Conservation (phyloP, 192 early-diverging fungal species). For the Entophlyctis luteolus region DNA sequence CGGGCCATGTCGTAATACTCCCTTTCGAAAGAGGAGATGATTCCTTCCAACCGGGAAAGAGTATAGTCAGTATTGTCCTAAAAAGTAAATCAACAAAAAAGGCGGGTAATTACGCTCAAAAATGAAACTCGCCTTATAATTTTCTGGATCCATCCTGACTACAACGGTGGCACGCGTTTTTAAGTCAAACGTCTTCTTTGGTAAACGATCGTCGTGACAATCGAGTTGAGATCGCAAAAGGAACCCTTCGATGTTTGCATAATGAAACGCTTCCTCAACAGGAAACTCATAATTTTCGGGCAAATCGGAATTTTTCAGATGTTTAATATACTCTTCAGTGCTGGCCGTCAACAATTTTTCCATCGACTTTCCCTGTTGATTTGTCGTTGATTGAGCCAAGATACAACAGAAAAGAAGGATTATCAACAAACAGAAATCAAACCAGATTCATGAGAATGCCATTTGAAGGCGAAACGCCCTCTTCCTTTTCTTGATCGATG, state of each 20-base stretch:
- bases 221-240: conserved; percentile 87
- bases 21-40: conserved; percentile 78
- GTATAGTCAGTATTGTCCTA: conserved; percentile 63
- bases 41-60: conserved; percentile 61
- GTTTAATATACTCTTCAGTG: conserved; percentile 57
- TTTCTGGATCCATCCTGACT: conserved; percentile 73
- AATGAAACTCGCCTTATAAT: conserved; percentile 56
- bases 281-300: conserved; percentile 35
- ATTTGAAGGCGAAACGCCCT: conserved; percentile 46
- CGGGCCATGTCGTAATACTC: conserved; percentile 93
- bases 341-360: conserved; percentile 77
- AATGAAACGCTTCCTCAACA: conserved; percentile 62
- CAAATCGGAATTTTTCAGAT: background rate
- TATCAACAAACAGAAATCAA: background rate
- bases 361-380: conserved; percentile 72
- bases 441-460: conserved; percentile 72
- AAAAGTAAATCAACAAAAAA: background rate
- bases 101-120: conserved; percentile 17
- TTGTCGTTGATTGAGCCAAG: too few relatives aligned
- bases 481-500: conserved; percentile 80
- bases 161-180: conserved; percentile 84
- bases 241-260: conserved; percentile 65
- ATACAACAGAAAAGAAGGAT: background rate
- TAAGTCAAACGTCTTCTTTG: conserved; percentile 81
- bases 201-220: conserved; percentile 70